These are phyloP conservation scores for Eucalyptus erythrocorys DNA, from an alignment of 345 rosid genomes.

Conservation along the genomic window DNA sequence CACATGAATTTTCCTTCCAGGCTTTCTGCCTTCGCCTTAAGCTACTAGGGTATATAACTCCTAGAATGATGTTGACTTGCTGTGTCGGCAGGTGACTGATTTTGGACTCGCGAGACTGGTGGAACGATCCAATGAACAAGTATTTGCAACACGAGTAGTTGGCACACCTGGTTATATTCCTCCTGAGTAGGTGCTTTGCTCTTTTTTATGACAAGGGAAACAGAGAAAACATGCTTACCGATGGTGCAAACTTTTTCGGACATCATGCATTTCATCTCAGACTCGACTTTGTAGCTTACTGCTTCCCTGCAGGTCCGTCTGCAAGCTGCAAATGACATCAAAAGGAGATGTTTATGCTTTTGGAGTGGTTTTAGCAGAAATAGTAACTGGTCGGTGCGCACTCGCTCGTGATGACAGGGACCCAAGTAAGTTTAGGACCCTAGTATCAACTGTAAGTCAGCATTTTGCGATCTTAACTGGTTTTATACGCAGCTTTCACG, in stretches of 20 bases:
- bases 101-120: conserved; percentile 58
- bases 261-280: neutral
- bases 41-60: neutral
- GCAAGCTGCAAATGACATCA: conserved; percentile 46
- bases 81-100: conserved; percentile 31
- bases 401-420: conserved; percentile 36
- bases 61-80: neutral
- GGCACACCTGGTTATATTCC: conserved; percentile 68
- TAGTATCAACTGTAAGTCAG: conserved; percentile 26
- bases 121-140: conserved; percentile 30
- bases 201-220: neutral
- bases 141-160: conserved; percentile 43
- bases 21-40: neutral
- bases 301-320: conserved; percentile 25
- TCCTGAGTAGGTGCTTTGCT: conserved; percentile 25
- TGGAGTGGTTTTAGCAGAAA: conserved; percentile 54
- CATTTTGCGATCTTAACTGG: neutral
- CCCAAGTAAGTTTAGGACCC: conserved; percentile 29
- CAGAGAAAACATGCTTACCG: neutral
- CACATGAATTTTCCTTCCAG: neutral
- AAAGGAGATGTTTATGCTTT: conserved; percentile 60
- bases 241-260: neutral
- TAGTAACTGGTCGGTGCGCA: conserved; percentile 42
- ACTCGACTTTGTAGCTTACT: neutral
- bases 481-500: neutral